Evolutionary conservation across 352 stramenopile species (phyloP).

Genomic region (Thalassiosira delicatula): DNA sequence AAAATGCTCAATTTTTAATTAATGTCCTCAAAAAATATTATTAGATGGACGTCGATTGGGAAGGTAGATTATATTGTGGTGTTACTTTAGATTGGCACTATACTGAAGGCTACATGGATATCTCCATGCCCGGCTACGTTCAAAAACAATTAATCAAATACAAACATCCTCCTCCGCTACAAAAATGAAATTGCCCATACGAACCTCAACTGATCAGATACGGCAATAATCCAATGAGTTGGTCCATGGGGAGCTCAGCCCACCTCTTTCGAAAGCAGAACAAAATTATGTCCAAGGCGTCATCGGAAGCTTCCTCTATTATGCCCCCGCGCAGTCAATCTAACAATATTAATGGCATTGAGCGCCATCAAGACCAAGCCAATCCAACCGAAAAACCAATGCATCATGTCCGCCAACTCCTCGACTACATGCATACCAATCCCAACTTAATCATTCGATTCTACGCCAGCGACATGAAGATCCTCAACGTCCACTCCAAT

Average conservation of each 20-base stretch:
- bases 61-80: background rate
- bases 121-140: slow-evolving; percentile 16
- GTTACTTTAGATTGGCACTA: background rate
- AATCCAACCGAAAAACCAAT: slow-evolving; percentile 35
- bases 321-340: background rate
- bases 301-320: background rate
- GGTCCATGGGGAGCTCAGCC: slow-evolving; percentile 39
- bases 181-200: slow-evolving; percentile 7
- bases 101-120: background rate
- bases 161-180: background rate
- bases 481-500: slow-evolving; percentile 36
- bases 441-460: slow-evolving; percentile 49
- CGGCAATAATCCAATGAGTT: background rate
- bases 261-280: slow-evolving; percentile 33
- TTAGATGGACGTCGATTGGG: background rate
- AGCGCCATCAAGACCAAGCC: background rate
- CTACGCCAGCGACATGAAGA: slow-evolving; percentile 56
- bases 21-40: background rate
- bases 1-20: background rate
- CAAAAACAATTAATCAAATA: slow-evolving; percentile 11
- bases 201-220: slow-evolving; percentile 12
- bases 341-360: background rate
- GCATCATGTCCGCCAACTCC: slow-evolving; percentile 25
- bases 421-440: slow-evolving; percentile 55
- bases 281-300: slow-evolving; percentile 10